Evolutionary conservation across 108 stramenopile genomes (phyloP), one percentile per base, ranked within the genome.

Genomic region (Craspedostauros australis): DNA sequence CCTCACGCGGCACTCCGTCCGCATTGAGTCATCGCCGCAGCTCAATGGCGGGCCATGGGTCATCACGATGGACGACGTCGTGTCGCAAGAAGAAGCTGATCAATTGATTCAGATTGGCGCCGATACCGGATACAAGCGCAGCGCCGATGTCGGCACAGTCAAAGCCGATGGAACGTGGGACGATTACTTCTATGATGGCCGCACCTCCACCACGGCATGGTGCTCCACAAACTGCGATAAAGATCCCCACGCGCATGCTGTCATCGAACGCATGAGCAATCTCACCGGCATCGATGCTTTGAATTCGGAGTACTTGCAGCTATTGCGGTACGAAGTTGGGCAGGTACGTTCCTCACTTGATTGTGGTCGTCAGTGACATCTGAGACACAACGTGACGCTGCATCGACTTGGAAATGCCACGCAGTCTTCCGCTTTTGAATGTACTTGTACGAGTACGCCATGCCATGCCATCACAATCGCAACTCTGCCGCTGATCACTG

Each of bases 61-160:
- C 8, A 68, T 93, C 6, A 72, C 69, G 2, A 67, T 96, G 34
- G 91, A 94, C 7, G 76, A 91, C 56, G 90, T 94, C 63, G 15
- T 94, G 18, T 64, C 70, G 2, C 64, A 73, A 12, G 81, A 81
- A 41, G 95, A 96, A 58, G 77, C 74, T 9, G 65, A 85, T 41
- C 46, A 32, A 20, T 22, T 90, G 39, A 84, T 90, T 28, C 57
- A 78, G 28, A 75, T 90, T 16, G 86, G 86, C 12, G 47, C 63
- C 48, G 36, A 55, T 6, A 42, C 64, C 42, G 85, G 81, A 14
- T 93, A 86, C 59, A 62, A 90, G 25, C 78, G 95, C 3, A 79
- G 73, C 34, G 67, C 80, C 34, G 95, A 92, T 69, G 84, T 86
- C 0, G 89, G 89, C 2, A 32, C 46, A 8, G 20, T 44, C 28